These are phyloP conservation scores for Fusarium solani-melongenae DNA, from an alignment of 2,329 filamentous ascomycete species.

Conservation along the genomic window DNA sequence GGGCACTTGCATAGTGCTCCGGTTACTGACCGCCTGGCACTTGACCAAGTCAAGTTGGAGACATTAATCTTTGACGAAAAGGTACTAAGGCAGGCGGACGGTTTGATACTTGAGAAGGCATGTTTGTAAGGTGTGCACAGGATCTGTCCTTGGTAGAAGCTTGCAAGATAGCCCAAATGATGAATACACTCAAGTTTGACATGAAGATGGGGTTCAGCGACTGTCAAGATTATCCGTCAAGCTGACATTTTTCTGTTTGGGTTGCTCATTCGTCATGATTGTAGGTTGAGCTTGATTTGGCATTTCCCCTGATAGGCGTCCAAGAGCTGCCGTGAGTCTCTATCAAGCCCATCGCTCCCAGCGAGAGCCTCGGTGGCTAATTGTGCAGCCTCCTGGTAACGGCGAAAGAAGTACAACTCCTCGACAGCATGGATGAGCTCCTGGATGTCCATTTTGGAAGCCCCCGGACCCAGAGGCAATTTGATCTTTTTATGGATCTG, in stretches of 20 bases:
- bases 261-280: background rate
- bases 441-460: slow-evolving; percentile 61
- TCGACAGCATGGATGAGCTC: slow-evolving; percentile 66
- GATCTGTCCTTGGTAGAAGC: background rate
- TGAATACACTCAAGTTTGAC: background rate
- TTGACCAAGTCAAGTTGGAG: slow-evolving; percentile 7
- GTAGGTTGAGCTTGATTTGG: slow-evolving; percentile 42
- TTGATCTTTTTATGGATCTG: slow-evolving; percentile 58
- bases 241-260: background rate
- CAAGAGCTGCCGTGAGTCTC: slow-evolving; percentile 55
- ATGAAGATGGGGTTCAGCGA: background rate
- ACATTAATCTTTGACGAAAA: background rate
- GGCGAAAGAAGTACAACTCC: slow-evolving; percentile 66
- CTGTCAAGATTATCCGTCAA: background rate
- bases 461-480: slow-evolving; percentile 52
- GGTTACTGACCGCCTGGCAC: background rate
- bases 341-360: slow-evolving; percentile 52
- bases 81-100: background rate
- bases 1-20: background rate
- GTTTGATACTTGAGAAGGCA: background rate
- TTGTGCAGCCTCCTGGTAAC: slow-evolving; percentile 57
- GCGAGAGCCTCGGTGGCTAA: slow-evolving; percentile 53
- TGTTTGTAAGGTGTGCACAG: slow-evolving; percentile 17
- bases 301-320: slow-evolving; percentile 57
- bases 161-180: background rate